Evolutionary conservation across 208 protist genomes (phyloP).

Genomic region (Naegleria gruberi): DNA sequence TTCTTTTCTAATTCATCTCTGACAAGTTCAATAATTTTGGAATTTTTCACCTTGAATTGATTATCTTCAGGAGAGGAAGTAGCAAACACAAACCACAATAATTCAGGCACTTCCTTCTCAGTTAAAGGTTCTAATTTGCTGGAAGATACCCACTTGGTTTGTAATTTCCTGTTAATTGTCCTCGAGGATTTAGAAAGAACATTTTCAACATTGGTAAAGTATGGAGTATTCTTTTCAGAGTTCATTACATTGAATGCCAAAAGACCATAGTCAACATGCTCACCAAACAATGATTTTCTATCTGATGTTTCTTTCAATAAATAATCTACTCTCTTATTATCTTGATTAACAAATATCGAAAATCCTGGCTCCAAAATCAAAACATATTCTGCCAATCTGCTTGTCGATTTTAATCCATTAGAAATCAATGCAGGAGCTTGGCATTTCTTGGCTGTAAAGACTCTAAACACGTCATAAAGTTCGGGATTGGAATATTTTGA

Average conservation of each 20-base stretch:
- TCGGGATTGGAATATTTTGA: background rate
- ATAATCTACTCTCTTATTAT: background rate
- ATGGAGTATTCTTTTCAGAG: no score
- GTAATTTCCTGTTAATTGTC: background rate
- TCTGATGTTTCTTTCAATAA: background rate
- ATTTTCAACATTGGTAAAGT: no score
- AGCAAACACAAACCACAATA: background rate
- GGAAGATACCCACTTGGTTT: no score
- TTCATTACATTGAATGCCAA: background rate
- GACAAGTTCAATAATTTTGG: background rate
- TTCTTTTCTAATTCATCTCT: background rate
- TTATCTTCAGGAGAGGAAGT: background rate
- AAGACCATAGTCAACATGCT: background rate
- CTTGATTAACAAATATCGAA: background rate
- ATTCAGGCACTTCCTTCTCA: background rate
- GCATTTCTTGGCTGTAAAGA: background rate
- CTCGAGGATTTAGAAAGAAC: no score
- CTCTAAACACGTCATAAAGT: background rate
- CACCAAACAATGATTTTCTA: background rate
- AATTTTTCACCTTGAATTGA: background rate
- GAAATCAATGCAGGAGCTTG: background rate
- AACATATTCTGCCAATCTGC: background rate
- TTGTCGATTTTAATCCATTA: background rate
- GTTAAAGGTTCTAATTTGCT: background rate
- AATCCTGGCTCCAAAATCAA: background rate